Percentiles rank a stretch among this genome's conserved stretches.
These are phyloP conservation scores for Gnaphalium uliginosum DNA, from an alignment of 129 eudicot species.

Conservation along the genomic window DNA sequence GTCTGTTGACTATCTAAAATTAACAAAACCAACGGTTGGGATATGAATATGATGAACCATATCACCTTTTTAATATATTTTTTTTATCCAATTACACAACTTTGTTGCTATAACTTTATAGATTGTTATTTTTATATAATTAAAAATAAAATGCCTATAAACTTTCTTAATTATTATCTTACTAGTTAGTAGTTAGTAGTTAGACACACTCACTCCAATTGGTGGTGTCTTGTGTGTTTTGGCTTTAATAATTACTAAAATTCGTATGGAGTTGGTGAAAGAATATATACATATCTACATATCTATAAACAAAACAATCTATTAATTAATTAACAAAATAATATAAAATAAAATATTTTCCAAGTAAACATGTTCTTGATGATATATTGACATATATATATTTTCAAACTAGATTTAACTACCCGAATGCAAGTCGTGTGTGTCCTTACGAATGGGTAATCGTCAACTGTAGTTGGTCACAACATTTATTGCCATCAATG, in stretches of 20 bases:
- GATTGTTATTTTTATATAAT: too few species aligned
- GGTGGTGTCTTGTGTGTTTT: too few species aligned
- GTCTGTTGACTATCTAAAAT: background rate
- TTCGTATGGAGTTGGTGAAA: slow-evolving; percentile 5
- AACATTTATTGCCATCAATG: slow-evolving; percentile 32
- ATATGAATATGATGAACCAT: too few species aligned
- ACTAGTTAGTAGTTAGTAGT: too few species aligned
- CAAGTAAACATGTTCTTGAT: background rate
- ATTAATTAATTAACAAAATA: background rate
- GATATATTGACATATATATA: background rate
- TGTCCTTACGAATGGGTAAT: slow-evolving; percentile 32
- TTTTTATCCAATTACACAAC: too few species aligned
- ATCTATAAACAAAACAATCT: background rate
- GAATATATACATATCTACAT: background rate
- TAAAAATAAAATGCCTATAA: too few species aligned
- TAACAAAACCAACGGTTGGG: too few species aligned
- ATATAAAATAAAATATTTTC: background rate
- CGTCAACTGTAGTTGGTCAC: slow-evolving; percentile 35
- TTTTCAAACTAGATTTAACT: slow-evolving; percentile 2
- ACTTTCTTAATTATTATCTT: too few species aligned
- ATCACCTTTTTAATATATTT: too few species aligned
- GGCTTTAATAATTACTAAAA: too few species aligned
- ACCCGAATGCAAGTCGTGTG: slow-evolving; percentile 14
- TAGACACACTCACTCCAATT: too few species aligned
- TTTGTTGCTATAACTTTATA: too few species aligned